Percentiles rank a stretch among this genome's conserved stretches.
Conservation (phyloP, 2,329 filamentous ascomycete species). For the Cordyceps fumosorosea region DNA sequence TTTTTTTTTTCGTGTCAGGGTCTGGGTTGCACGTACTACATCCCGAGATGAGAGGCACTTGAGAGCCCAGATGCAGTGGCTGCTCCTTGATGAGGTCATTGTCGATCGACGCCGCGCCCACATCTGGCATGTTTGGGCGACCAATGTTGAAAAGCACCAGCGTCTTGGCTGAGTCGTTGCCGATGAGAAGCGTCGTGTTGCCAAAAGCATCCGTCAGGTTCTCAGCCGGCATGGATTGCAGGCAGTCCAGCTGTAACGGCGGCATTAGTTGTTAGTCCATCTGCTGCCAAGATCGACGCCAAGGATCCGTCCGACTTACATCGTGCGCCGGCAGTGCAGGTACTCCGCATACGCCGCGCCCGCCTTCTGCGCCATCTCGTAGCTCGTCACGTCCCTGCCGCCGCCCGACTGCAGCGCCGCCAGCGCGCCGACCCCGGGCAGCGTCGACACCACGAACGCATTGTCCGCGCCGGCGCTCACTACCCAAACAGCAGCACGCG, state of each 20-base stretch:
- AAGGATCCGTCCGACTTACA: slow-evolving; percentile 1
- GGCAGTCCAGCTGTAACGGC: background rate
- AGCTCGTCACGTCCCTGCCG: slow-evolving; percentile 9
- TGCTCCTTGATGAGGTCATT: background rate
- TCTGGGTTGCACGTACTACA: background rate
- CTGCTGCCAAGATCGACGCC: background rate
- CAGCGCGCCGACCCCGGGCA: background rate
- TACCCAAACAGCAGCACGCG: background rate
- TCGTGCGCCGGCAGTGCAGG: slow-evolving; percentile 11
- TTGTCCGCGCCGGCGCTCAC: slow-evolving; percentile 3
- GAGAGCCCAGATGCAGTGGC: background rate
- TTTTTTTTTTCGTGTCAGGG: background rate
- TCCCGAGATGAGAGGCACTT: background rate
- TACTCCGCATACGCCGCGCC: slow-evolving; percentile 15
- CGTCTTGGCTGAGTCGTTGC: background rate
- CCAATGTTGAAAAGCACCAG: background rate
- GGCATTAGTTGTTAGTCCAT: background rate
- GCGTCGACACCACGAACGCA: background rate
- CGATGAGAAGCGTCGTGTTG: background rate
- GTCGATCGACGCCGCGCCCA: background rate
- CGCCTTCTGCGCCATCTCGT: slow-evolving; percentile 10
- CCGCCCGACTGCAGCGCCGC: slow-evolving; percentile 16
- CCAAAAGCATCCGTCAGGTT: background rate
- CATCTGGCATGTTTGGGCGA: background rate
- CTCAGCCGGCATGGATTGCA: background rate